A percentile compares a stretch with the other conserved stretches of the same genome.
phyloP scores from a whole-genome alignment of 202 grass and related monocot species.

The Setaria viridis region DNA sequence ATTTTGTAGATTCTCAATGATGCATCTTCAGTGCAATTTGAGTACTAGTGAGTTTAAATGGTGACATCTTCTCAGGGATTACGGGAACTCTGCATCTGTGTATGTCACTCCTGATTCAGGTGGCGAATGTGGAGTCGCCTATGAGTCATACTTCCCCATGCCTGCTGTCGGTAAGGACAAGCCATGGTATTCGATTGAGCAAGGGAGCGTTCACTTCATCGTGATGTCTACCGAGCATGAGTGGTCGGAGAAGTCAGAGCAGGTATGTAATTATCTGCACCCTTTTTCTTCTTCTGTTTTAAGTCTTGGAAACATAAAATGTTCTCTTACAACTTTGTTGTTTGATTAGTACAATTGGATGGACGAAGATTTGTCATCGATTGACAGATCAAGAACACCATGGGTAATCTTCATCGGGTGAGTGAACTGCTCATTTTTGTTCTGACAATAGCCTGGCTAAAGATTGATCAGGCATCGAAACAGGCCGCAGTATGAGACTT shows the following conservation, averaged over 20 bases:
- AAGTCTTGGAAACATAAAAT: neutral
- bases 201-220: constrained; percentile 81
- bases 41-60: neutral
- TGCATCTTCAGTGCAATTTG: neutral
- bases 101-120: constrained; percentile 76
- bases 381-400: constrained; percentile 69
- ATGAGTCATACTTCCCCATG: constrained; percentile 89
- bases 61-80: constrained; percentile 59
- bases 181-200: constrained; percentile 89
- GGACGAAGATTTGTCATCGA: constrained; percentile 60
- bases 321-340: constrained; percentile 26
- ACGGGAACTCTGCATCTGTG: constrained; percentile 58
- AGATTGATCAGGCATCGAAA: neutral
- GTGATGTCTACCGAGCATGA: constrained; percentile 84
- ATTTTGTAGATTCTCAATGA: neutral
- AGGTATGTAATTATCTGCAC: constrained; percentile 47
- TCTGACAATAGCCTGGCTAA: neutral
- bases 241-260: constrained; percentile 71
- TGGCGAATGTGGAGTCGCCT: constrained; percentile 81
- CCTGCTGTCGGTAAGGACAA: constrained; percentile 59
- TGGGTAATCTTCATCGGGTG: constrained; percentile 91
- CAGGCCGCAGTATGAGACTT: neutral
- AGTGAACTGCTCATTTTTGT: constrained; percentile 30
- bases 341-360: constrained; percentile 76
- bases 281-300: neutral